A percentile compares a stretch with the other conserved stretches of the same genome.
Evolutionary conservation across 164 flowering plant species (phyloP).

Genomic region (Liquidambar formosana): DNA sequence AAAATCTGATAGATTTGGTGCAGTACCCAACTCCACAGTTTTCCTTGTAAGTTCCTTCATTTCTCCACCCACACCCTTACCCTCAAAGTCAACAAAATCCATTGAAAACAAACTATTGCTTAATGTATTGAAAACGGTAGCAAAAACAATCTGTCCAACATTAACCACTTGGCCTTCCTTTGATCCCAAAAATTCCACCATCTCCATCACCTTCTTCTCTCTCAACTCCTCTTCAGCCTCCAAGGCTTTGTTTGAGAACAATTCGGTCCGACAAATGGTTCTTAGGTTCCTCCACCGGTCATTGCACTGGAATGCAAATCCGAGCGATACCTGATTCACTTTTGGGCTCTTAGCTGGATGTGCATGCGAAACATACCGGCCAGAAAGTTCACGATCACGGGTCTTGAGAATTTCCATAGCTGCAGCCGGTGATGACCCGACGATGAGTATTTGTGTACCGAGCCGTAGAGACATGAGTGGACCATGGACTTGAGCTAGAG

Average conservation of each 20-base stretch:
- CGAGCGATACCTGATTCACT: conserved; percentile 9
- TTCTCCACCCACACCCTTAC: conserved; percentile 13
- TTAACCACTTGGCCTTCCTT: conserved; percentile 25
- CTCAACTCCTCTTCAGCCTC: conserved; percentile 28
- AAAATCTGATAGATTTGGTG: conserved; percentile 34
- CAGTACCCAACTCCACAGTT: conserved; percentile 8
- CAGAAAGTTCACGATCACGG: conserved; percentile 23
- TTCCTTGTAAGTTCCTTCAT: conserved; percentile 16
- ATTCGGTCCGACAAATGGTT: conserved; percentile 33
- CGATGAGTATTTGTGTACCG: conserved; percentile 25
- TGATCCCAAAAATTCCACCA: conserved; percentile 18
- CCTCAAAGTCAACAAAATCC: conserved; percentile 23
- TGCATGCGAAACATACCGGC: conserved; percentile 15
- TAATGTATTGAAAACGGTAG: conserved; percentile 22
- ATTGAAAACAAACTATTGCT: conserved; percentile 21
- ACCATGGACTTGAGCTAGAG: conserved; percentile 26
- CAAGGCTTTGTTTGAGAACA: conserved; percentile 36
- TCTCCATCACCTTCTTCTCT: conserved; percentile 30
- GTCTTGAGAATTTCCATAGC: conserved; percentile 36
- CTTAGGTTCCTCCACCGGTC: conserved; percentile 40
- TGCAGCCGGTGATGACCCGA: conserved; percentile 27
- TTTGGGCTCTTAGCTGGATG: background rate
- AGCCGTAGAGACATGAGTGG: no score
- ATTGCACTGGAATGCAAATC: conserved; percentile 28
- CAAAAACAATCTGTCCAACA: conserved; percentile 24